Base-by-base conservation (phyloP, 257 asterid genomes). In the Handroanthus guayacan region DNA sequence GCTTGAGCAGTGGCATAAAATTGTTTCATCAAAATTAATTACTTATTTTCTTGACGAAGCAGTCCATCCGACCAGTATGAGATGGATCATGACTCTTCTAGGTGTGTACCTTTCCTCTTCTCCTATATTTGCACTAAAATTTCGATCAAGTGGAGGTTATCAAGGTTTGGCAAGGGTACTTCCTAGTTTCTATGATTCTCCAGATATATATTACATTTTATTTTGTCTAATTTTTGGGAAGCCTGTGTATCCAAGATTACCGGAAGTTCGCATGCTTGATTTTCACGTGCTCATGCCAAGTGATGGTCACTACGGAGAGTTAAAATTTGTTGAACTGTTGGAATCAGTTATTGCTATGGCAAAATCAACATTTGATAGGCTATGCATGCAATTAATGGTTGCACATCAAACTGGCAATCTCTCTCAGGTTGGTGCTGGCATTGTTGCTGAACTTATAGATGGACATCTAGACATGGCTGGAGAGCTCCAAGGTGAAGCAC, bases 1-100 rank as follows among this genome's bases (percentile, higher is more conserved):
- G 79, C 98, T 93, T 78, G 99, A 95, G 91, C 99, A 89, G 85
- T 95, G 99, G 99, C 99, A 95, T 83, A 95, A 93, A 88, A 87
- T 86, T 62, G 99, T 95, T 69, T 93, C 99, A 65, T 95, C 99
- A 18, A 95, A 90, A 84, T 75, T 95, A 68, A 87, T 95, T 56
- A 91, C 97, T 62, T 93, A 82, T 89, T 91, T 93, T 86, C 97
- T 95, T 77, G 99, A 95, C 52, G 98, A 95, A 83, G 93, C 97
- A 45, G 98, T 95, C 82, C 99, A 95, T 87, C 99, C 99, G 51
- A 91, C 98, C 73, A 95, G 97, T 82, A 95, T 93, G 99, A 89
- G 98, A 86, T 95, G 99, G 99, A 87, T 93, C 85, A 95, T 91
- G 95, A 95, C 99, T 87, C 98, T 95, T 83, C 85, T 95, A 50